Base-by-base conservation (phyloP, 495 filamentous ascomycete species). In the Trypethelium eluteriae region DNA sequence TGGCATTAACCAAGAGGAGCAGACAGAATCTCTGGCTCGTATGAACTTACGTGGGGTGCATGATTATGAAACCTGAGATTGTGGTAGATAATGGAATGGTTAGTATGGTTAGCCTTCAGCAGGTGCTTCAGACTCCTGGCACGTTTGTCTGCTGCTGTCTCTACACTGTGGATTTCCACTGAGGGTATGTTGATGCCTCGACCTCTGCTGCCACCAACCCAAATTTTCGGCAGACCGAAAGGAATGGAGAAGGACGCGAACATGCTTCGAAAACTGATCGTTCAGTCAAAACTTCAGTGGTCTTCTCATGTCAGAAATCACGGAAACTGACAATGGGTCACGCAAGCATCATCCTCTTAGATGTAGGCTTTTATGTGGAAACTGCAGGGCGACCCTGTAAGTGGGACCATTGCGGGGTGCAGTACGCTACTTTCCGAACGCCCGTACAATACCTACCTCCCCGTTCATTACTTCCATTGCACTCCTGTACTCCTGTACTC, bases 61-160 rank as follows among this genome's bases (percentile, higher is more conserved):
- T 98, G 92, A 72, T 97, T 98, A 78, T 96, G 89, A 74, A 88
- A 96, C 68, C 83, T 79, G 11, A 90, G 81, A 62, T 89, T 72
- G 72, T 94, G 81, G 73, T 89, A 96, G 64, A 97, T 74, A 63
- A 98, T 87, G 36, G 90, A 83, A 77, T 96, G 81, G 71, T 95
- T 96, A 41, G 87, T 86, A 80, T 99, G 95, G 76, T 99, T 98
- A 36, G 93, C 85, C 70, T 87, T 87, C 41, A 99, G 73, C 14
- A 98, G 81, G 74, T 98, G 92, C 75, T 94, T 96, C 64, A 99
- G 81, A 3, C 90, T 90, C 67, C 93, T 79, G 11, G 89, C 85
- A 38, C 88, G 79, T 76, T 92, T 95, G 66, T 93, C 91, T 9
- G 85, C 81, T 25, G 84, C 82, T 6, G 84, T 88, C 75, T 98